Evolutionary conservation across 495 filamentous ascomycete species (phyloP), one percentile per base, ranked within the genome.

Genomic region (Podospora tetraspora): DNA sequence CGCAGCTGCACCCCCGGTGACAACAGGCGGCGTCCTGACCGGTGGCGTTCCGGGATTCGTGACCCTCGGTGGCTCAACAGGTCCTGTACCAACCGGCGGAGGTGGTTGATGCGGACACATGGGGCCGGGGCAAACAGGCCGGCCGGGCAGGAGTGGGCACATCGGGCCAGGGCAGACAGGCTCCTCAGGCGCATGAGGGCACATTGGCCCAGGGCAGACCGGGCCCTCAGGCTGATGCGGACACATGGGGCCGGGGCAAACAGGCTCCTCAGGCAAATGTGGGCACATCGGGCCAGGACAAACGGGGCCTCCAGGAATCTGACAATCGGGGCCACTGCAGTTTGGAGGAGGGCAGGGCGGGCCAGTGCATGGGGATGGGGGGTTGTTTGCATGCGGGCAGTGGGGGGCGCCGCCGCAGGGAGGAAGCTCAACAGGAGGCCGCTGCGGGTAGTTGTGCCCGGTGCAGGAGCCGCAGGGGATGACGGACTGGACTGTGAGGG

Each of bases 371-470:
- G 16, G 19, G 8, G 43, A 12, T 6, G 37, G 37, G 6, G 30
- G 30, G 30, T 12, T 10, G 30, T 11, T 10, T 0, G 37, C 19
- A 8, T n/a, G 16, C 6, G 43, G 43, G 43, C 43, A 52, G 19
- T n/a, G 1, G 19, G 43, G 43, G 5, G 43, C 43, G 5, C 43
- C 43, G 16, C 16, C 43, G 16, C 43, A 52, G 5, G 43, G 43
- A n/a, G n/a, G 19, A 65, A 10, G 52, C 32, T 13, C 19, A 4
- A 37, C 11, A 21, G 27, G 16, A 30, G 27, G 29, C 6, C 30
- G 25, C n/a, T 22, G 61, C 27, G 64, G 64, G 65, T 66, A 61
- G 58, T 66, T 66, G 11, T n/a, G 29, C 11, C 65, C 65, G 5
- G 10, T n/a, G 32, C 65, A 66, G 9, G 57, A 61, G 8, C 29